Evolutionary conservation across 2,329 filamentous ascomycete genomes (phyloP).

Genomic region (Verticillium zaregamsianum): DNA sequence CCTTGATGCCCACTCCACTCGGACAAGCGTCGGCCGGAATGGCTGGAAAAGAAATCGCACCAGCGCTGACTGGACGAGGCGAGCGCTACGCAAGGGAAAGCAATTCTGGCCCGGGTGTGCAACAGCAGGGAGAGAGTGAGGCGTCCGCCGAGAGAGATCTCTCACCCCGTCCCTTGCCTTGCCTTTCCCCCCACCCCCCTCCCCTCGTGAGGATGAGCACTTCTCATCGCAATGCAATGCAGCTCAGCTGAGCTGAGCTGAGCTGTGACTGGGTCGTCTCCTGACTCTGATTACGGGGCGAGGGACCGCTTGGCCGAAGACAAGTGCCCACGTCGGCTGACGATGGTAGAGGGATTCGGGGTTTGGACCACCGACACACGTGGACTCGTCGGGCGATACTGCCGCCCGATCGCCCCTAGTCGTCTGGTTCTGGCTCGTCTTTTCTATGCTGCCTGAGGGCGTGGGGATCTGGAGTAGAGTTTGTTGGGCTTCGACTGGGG

Average conservation of each 20-base stretch:
- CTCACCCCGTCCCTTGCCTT: background rate
- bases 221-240: background rate
- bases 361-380: background rate
- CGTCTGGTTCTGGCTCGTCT: background rate
- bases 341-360: background rate
- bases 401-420: background rate
- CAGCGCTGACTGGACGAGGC: background rate
- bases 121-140: background rate
- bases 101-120: background rate
- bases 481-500: background rate
- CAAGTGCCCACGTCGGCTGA: background rate
- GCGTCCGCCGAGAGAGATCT: background rate
- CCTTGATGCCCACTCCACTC: conserved; percentile 15
- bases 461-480: background rate
- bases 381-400: background rate
- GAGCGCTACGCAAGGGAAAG: background rate
- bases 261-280: background rate
- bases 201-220: background rate
- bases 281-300: background rate
- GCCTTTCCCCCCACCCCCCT: background rate
- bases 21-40: background rate
- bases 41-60: background rate
- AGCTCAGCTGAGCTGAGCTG: background rate
- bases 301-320: background rate
- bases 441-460: background rate